Evolutionary conservation across 495 filamentous ascomycete species (phyloP).

Genomic region (Cetradonia linearis): DNA sequence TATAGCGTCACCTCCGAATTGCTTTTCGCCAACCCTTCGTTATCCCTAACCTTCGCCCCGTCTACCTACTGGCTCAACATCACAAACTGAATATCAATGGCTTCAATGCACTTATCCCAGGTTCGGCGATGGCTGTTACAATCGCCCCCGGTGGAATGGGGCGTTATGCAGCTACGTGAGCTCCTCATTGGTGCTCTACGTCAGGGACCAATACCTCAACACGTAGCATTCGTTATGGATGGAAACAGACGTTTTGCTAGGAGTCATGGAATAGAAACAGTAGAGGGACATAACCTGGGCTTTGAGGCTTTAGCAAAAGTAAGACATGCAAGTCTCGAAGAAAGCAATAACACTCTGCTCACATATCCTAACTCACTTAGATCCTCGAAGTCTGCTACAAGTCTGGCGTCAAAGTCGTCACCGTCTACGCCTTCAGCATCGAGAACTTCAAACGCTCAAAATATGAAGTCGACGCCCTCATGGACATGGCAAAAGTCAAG

Average conservation of each 20-base stretch:
- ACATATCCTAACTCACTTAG: conserved; percentile 31
- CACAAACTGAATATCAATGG: conserved; percentile 15
- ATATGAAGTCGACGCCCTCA: conserved; percentile 92
- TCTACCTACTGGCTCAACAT: not conserved
- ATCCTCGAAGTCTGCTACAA: conserved; percentile 98
- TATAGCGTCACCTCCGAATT: not conserved
- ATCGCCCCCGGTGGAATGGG: conserved; percentile 84
- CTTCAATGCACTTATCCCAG: conserved; percentile 59
- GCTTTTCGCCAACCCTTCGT: not conserved
- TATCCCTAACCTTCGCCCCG: not conserved
- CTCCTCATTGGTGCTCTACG: conserved; percentile 76
- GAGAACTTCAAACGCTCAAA: conserved; percentile 99
- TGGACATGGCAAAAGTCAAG: conserved; percentile 96
- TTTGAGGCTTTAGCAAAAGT: conserved; percentile 89
- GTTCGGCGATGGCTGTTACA: conserved; percentile 78
- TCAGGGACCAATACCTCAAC: conserved; percentile 83
- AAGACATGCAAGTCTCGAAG: conserved; percentile 7
- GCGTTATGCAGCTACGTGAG: conserved; percentile 57
- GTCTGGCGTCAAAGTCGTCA: conserved; percentile 84
- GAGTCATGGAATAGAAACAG: conserved; percentile 83
- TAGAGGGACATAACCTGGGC: conserved; percentile 92
- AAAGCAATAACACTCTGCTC: conserved; percentile 4
- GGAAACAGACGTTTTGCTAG: conserved; percentile 88
- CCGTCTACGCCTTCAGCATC: conserved; percentile 95
- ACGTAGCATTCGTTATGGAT: conserved; percentile 98